phyloP scores from a whole-genome alignment of 2,329 filamentous ascomycete species.

The Lizonia empirigonia region DNA sequence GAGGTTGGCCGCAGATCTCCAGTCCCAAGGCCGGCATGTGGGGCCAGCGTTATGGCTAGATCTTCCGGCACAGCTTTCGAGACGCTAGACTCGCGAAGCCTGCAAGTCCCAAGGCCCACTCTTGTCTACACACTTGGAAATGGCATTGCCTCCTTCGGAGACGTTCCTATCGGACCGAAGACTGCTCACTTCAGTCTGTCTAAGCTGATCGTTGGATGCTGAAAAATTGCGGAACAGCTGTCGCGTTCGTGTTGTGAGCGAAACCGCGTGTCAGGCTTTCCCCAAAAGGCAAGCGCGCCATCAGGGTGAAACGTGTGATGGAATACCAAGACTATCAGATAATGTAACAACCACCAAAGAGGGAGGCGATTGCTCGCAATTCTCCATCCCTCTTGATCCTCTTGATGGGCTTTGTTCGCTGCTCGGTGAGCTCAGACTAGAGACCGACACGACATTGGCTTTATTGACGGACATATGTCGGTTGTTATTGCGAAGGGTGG shows the following conservation, averaged over 20 bases:
- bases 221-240: background rate
- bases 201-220: background rate
- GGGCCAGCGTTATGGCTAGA: slow-evolving; percentile 6
- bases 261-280: slow-evolving; percentile 1
- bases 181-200: background rate
- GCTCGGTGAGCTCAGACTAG: background rate
- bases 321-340: slow-evolving; percentile 5
- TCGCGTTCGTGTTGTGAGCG: background rate
- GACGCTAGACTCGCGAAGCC: background rate
- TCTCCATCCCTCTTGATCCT: background rate
- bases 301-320: slow-evolving; percentile 12
- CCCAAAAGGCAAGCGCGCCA: slow-evolving; percentile 1
- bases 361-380: background rate
- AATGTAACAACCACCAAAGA: background rate
- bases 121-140: background rate
- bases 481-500: background rate
- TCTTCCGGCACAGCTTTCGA: slow-evolving; percentile 6
- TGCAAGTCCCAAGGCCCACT: background rate
- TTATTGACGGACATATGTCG: background rate
- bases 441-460: slow-evolving; percentile 1
- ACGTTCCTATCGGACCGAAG: background rate
- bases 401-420: background rate
- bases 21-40: slow-evolving; percentile 12
- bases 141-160: background rate
- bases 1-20: slow-evolving; percentile 8